Percentiles rank a stretch among this genome's conserved stretches.
phyloP scores from a whole-genome alignment of 1,139 yeast genomes.

The Pichia inconspicua region DNA sequence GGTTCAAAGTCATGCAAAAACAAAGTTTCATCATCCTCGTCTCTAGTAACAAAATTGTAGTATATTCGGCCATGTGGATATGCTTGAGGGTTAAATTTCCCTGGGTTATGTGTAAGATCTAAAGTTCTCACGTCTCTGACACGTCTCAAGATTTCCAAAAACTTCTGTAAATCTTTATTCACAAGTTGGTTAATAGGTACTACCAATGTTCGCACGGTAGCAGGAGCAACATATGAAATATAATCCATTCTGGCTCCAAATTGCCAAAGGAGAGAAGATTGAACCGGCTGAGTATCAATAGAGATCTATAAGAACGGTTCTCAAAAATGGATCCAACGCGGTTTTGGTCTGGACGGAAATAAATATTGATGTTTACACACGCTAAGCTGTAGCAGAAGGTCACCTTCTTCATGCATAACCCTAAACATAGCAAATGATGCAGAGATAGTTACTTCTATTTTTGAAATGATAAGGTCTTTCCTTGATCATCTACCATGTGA shows the following conservation, averaged over 20 bases:
- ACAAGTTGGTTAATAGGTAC: conserved; percentile 63
- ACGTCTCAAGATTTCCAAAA: conserved; percentile 39
- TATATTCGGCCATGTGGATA: conserved; percentile 70
- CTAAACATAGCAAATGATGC: too few relatives aligned
- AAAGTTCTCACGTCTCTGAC: conserved; percentile 60
- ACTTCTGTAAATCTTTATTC: conserved; percentile 39
- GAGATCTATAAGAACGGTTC: too few relatives aligned
- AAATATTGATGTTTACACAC: too few relatives aligned
- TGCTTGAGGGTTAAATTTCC: conserved; percentile 73
- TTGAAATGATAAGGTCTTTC: too few relatives aligned
- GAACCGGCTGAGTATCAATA: too few relatives aligned
- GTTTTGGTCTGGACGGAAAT: too few relatives aligned
- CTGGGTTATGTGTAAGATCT: conserved; percentile 62
- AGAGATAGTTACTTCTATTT: too few relatives aligned
- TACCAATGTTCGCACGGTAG: conserved; percentile 58
- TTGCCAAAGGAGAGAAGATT: too few relatives aligned
- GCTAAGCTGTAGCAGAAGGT: too few relatives aligned
- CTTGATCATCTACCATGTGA: too few relatives aligned
- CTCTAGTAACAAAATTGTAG: conserved; percentile 45
- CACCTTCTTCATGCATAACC: too few relatives aligned
- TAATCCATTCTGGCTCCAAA: conserved; percentile 27
- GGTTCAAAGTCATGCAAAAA: conserved; percentile 87
- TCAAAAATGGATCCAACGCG: too few relatives aligned
- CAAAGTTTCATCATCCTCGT: conserved; percentile 49
- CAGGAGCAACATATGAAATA: conserved; percentile 46